Conservation (phyloP, 371 early-diverging fungal genomes). For the Choanephora cucurbitarum region DNA sequence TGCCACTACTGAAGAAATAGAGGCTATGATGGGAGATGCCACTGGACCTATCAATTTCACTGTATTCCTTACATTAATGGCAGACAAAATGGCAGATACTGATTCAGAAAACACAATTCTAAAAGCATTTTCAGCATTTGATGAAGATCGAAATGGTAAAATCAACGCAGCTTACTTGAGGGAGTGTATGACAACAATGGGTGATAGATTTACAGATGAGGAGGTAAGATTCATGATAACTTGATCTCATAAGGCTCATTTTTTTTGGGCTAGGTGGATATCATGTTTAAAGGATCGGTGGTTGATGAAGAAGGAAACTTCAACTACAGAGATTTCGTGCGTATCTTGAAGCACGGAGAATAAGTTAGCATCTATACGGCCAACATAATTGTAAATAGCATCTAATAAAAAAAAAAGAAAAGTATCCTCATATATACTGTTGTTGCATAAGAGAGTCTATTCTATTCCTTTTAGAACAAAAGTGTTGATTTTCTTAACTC, state of each 20-base stretch:
- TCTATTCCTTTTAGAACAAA: too few species aligned
- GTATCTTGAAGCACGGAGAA: slow-evolving; percentile 94
- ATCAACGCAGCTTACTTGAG: slow-evolving; percentile 81
- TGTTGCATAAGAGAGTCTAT: too few species aligned
- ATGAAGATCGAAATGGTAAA: slow-evolving; percentile 78
- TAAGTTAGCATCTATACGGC: slow-evolving; percentile 27
- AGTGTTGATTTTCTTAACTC: too few species aligned
- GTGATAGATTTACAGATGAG: slow-evolving; percentile 88
- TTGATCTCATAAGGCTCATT: background rate
- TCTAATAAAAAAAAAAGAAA: background rate
- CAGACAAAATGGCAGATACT: slow-evolving; percentile 89
- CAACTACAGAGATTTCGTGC: slow-evolving; percentile 90
- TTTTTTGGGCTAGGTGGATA: slow-evolving; percentile 92
- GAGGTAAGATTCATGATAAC: slow-evolving; percentile 60
- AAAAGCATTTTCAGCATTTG: slow-evolving; percentile 89
- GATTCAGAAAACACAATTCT: slow-evolving; percentile 88
- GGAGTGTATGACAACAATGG: slow-evolving; percentile 88
- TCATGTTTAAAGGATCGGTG: slow-evolving; percentile 90
- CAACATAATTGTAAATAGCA: slow-evolving; percentile 15
- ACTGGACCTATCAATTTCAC: slow-evolving; percentile 91
- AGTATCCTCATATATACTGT: background rate
- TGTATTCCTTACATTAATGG: slow-evolving; percentile 92
- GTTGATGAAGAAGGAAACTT: slow-evolving; percentile 81
- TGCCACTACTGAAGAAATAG: slow-evolving; percentile 84
- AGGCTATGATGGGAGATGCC: slow-evolving; percentile 90